Percentiles rank a stretch among this genome's conserved stretches.
Evolutionary conservation across 108 stramenopile genomes (phyloP).

Genomic region (Cyclotella distinguenda): DNA sequence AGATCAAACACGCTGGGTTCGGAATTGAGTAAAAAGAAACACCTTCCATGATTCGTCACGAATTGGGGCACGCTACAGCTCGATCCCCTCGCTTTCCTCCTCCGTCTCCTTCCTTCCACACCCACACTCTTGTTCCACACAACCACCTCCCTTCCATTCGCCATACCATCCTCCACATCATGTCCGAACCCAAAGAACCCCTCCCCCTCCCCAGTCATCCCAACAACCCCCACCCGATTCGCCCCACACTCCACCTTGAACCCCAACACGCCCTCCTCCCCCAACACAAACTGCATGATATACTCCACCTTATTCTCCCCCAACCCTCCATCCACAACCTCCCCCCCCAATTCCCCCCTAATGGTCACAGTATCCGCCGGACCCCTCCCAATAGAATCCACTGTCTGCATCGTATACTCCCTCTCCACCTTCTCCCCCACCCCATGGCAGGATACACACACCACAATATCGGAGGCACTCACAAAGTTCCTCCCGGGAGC

Average conservation of each 20-base stretch:
- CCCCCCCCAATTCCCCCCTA: constrained; percentile 19
- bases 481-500: constrained; percentile 43
- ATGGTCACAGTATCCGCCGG: constrained; percentile 21
- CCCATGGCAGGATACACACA: constrained; percentile 4
- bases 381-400: constrained; percentile 21
- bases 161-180: constrained; percentile 25
- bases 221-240: background rate
- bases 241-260: background rate
- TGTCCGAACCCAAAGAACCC: constrained; percentile 54
- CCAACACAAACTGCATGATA: constrained; percentile 12
- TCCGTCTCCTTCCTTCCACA: constrained; percentile 9
- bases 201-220: constrained; percentile 13
- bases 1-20: constrained; percentile 50
- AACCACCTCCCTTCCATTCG: constrained; percentile 43
- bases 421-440: constrained; percentile 18
- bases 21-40: constrained; percentile 34
- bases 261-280: background rate
- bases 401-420: constrained; percentile 32
- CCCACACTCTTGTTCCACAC: constrained; percentile 25
- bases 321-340: constrained; percentile 13
- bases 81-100: background rate
- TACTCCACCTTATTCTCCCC: constrained; percentile 14
- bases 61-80: constrained; percentile 45
- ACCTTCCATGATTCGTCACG: constrained; percentile 30
- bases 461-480: constrained; percentile 19